Conservation (phyloP, 2,329 filamentous ascomycete species). For the Chaetomium strumarium region DNA sequence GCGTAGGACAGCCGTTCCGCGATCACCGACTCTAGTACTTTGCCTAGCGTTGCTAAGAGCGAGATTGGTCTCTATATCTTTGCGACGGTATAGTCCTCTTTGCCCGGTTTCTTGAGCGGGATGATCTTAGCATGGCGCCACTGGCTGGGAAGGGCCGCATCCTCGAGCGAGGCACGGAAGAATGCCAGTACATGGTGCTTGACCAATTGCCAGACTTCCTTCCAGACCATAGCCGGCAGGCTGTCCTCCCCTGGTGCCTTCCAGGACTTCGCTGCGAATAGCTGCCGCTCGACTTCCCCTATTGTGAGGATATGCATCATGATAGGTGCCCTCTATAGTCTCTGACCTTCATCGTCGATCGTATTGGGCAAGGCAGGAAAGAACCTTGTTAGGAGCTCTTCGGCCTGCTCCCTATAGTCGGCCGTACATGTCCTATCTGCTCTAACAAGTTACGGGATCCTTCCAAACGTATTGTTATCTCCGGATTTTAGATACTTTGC, state of each 20-base stretch:
- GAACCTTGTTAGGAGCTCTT: too few relatives aligned
- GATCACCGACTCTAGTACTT: conserved; percentile 7
- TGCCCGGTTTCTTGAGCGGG: conserved; percentile 2
- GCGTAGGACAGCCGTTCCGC: conserved; percentile 5
- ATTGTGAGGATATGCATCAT: too few relatives aligned
- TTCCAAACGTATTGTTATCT: too few relatives aligned
- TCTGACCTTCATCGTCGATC: too few relatives aligned
- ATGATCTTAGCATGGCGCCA: conserved; percentile 3
- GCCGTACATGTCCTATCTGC: too few relatives aligned
- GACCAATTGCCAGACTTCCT: background rate
- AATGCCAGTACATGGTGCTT: conserved; percentile 1
- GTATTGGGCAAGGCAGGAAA: too few relatives aligned
- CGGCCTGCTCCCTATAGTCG: too few relatives aligned
- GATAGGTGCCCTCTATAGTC: too few relatives aligned
- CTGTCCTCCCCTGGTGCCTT: conserved; percentile 3
- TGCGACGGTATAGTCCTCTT: background rate
- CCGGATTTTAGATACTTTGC: too few relatives aligned
- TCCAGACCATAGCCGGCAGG: conserved; percentile 3
- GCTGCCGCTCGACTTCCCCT: conserved; percentile 1
- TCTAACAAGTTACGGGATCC: too few relatives aligned
- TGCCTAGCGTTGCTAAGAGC: conserved; percentile 2
- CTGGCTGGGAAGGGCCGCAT: background rate
- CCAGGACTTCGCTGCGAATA: conserved; percentile 1
- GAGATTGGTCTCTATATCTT: conserved; percentile 8
- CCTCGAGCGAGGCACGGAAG: background rate